These are phyloP conservation scores for Fraxinus excelsior DNA, from an alignment of 257 asterid species.

Conservation along the genomic window DNA sequence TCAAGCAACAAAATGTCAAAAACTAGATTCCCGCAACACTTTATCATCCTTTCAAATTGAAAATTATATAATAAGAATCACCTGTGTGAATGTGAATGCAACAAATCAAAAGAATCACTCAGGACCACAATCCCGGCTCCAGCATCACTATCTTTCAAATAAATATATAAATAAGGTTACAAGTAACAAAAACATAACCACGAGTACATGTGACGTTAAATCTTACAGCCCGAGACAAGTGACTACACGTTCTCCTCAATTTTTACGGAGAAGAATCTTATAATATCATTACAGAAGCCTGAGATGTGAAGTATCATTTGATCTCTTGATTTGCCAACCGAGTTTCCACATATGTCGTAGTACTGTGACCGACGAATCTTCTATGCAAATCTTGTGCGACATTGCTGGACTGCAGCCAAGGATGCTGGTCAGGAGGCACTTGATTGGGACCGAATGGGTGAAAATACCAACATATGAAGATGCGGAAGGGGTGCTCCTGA, in stretches of 20 bases:
- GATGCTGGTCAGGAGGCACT: slow-evolving; percentile 77
- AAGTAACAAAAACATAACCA: slow-evolving; percentile 24
- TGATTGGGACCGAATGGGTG: slow-evolving; percentile 79
- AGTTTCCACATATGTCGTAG: slow-evolving; percentile 83
- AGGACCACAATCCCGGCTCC: slow-evolving; percentile 41
- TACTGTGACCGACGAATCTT: slow-evolving; percentile 87
- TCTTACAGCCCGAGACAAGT: not conserved
- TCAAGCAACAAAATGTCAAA: slow-evolving; percentile 14
- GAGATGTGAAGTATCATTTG: slow-evolving; percentile 90
- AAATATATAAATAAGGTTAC: slow-evolving; percentile 33
- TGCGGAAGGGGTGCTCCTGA: slow-evolving; percentile 37
- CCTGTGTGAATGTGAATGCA: slow-evolving; percentile 25
- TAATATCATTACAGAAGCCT: slow-evolving; percentile 61
- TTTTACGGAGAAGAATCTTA: not conserved
- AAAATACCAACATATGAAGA: slow-evolving; percentile 74
- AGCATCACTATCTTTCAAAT: slow-evolving; percentile 23
- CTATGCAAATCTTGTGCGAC: slow-evolving; percentile 76
- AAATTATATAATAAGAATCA: not conserved
- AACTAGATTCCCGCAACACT: slow-evolving; percentile 26
- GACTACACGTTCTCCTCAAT: not conserved
- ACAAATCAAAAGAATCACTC: slow-evolving; percentile 47
- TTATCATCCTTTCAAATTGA: slow-evolving; percentile 31
- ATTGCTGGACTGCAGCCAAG: slow-evolving; percentile 81
- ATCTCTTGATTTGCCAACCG: slow-evolving; percentile 93
- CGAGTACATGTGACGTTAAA: slow-evolving; percentile 11